Evolutionary conservation across 768 basidiomycete species (phyloP).

Genomic region (Gloeopeniophorella convolvens): DNA sequence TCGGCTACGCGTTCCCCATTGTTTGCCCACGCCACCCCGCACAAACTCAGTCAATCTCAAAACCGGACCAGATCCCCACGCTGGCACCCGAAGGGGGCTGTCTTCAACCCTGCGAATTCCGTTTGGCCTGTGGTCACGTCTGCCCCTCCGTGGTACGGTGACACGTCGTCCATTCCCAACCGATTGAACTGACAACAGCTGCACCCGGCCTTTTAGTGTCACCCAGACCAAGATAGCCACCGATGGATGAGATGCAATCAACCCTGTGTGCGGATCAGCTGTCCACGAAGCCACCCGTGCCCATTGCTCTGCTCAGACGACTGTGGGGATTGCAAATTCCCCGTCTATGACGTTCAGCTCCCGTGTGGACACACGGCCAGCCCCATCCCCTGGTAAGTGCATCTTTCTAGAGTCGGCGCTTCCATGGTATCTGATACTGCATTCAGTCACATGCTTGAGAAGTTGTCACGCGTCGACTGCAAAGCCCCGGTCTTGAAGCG

Average conservation of each 20-base stretch:
- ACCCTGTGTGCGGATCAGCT: conserved; percentile 22
- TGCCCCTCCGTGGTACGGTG: conserved; percentile 26
- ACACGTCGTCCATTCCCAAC: background rate
- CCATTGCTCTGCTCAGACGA: conserved; percentile 24
- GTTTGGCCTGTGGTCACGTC: conserved; percentile 28
- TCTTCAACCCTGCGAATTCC: conserved; percentile 24
- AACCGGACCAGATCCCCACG: conserved; percentile 13
- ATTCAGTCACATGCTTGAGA: conserved; percentile 24
- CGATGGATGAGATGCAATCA: conserved; percentile 21
- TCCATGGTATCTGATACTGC: background rate
- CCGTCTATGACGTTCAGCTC: conserved; percentile 21
- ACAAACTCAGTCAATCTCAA: background rate
- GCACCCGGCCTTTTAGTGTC: conserved; percentile 19
- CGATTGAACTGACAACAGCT: no score
- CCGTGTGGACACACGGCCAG: conserved; percentile 25
- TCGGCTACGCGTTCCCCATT: conserved; percentile 8
- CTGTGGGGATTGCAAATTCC: conserved; percentile 27
- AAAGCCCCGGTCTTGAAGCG: conserved; percentile 21
- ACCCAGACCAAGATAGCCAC: conserved; percentile 23
- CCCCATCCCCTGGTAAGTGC: conserved; percentile 26
- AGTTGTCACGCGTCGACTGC: conserved; percentile 25
- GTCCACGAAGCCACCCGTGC: conserved; percentile 26
- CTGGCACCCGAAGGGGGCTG: conserved; percentile 27
- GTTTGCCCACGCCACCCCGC: conserved; percentile 18
- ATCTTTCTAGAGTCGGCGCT: background rate